Conservation (phyloP, 805 yeast species). For the Metschnikowia kofuensis region DNA sequence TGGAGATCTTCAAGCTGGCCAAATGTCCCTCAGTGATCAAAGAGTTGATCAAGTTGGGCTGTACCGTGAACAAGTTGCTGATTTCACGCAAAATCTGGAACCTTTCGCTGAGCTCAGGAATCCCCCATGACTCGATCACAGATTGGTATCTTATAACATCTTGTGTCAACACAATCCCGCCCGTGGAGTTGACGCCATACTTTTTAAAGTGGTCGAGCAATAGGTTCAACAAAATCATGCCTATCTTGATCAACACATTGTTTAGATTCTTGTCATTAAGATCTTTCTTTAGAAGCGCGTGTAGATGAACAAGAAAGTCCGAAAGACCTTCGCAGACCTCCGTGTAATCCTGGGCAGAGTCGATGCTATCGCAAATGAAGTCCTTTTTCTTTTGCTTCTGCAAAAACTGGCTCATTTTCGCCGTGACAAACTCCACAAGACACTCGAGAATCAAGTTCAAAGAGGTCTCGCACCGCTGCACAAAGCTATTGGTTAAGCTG, state of each 20-base stretch:
- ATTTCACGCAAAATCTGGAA: constrained; percentile 75
- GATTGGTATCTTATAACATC: constrained; percentile 78
- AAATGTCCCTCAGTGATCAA: constrained; percentile 80
- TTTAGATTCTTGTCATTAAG: constrained; percentile 44
- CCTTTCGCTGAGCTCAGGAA: constrained; percentile 56
- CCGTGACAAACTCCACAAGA: constrained; percentile 50
- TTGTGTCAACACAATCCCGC: constrained; percentile 78
- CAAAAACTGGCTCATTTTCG: constrained; percentile 44
- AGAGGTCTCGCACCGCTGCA: constrained; percentile 60
- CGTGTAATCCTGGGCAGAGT: constrained; percentile 55
- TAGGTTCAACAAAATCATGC: constrained; percentile 53
- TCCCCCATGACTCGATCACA: constrained; percentile 63
- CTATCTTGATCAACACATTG: constrained; percentile 53
- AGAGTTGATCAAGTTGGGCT: constrained; percentile 73
- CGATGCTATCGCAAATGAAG: constrained; percentile 44
- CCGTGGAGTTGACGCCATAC: constrained; percentile 72
- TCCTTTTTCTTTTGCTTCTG: constrained; percentile 76
- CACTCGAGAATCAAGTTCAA: constrained; percentile 63
- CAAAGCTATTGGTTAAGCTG: constrained; percentile 57
- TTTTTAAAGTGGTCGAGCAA: constrained; percentile 72
- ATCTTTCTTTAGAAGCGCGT: constrained; percentile 37
- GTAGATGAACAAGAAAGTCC: constrained; percentile 45
- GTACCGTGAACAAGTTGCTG: constrained; percentile 81
- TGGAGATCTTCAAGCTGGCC: constrained; percentile 57
- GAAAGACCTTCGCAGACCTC: constrained; percentile 65